These are phyloP conservation scores for Scleroderma bovista DNA, from an alignment of 768 basidiomycete species.

Conservation along the genomic window DNA sequence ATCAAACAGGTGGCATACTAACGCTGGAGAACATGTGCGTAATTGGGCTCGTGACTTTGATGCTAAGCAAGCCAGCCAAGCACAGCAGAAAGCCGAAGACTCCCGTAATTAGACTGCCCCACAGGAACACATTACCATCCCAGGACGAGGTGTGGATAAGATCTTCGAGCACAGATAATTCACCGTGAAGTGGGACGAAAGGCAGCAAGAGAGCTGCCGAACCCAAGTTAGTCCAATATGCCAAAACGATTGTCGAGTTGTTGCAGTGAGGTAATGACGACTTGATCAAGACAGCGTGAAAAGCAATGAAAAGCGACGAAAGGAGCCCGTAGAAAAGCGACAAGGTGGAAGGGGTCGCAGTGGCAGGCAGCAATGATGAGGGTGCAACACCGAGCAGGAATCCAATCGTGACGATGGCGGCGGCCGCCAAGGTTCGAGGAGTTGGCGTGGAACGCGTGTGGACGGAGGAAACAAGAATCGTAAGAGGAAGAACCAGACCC, in stretches of 20 bases:
- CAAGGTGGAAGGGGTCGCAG: constrained; percentile 44
- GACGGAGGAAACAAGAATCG: constrained; percentile 65
- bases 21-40: constrained; percentile 85
- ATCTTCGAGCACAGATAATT: constrained; percentile 37
- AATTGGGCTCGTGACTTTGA: constrained; percentile 77
- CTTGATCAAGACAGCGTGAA: constrained; percentile 75
- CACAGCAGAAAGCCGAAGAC: constrained; percentile 80
- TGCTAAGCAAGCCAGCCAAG: constrained; percentile 71
- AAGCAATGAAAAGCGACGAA: constrained; percentile 69
- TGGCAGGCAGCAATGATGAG: constrained; percentile 36
- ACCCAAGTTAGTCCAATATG: constrained; percentile 75
- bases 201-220: constrained; percentile 62
- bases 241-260: constrained; percentile 67
- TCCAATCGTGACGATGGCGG: constrained; percentile 61
- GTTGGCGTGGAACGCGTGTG: constrained; percentile 53
- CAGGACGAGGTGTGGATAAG: constrained; percentile 38
- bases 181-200: constrained; percentile 54
- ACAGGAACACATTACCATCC: constrained; percentile 51
- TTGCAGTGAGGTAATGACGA: constrained; percentile 60
- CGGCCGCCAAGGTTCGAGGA: constrained; percentile 49
- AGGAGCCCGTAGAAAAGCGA: constrained; percentile 66
- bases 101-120: constrained; percentile 66
- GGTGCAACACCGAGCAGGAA: constrained; percentile 76
- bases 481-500: constrained; percentile 78
- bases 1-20: constrained; percentile 23